These are phyloP conservation scores for Clonostachys byssicola DNA, from an alignment of 2,329 filamentous ascomycete genomes.

Conservation along the genomic window DNA sequence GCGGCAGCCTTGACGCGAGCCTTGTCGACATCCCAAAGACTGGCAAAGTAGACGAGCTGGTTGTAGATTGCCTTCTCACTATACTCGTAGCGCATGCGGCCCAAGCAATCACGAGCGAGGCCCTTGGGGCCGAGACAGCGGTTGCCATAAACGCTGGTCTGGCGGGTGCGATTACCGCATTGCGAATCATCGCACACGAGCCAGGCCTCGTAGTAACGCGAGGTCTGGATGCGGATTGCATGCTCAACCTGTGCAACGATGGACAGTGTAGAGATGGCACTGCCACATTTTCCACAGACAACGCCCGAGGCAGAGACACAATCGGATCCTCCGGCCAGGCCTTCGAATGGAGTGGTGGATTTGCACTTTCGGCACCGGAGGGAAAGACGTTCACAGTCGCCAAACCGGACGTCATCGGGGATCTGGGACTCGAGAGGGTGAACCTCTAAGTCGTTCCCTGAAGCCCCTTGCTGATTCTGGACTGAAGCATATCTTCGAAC, in stretches of 20 bases:
- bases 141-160: constrained; percentile 89
- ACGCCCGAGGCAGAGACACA: constrained; percentile 72
- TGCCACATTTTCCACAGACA: constrained; percentile 65
- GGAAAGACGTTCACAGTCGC: constrained; percentile 69
- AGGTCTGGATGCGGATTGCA: constrained; percentile 72
- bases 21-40: constrained; percentile 86
- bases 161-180: constrained; percentile 81
- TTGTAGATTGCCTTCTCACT: constrained; percentile 90
- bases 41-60: constrained; percentile 83
- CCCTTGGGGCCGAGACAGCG: constrained; percentile 86
- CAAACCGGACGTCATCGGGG: constrained; percentile 85
- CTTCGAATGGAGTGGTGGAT: constrained; percentile 68
- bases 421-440: constrained; percentile 93
- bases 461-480: constrained; percentile 40
- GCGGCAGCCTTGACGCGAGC: constrained; percentile 49
- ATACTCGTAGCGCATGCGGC: constrained; percentile 85
- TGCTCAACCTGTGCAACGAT: constrained; percentile 84
- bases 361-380: constrained; percentile 83
- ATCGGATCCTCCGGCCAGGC: constrained; percentile 55
- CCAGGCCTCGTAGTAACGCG: constrained; percentile 89
- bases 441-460: constrained; percentile 64
- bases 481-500: constrained; percentile 70
- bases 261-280: constrained; percentile 63
- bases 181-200: constrained; percentile 85
- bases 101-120: constrained; percentile 77